Evolutionary conservation across 306 rosid genomes (phyloP).

Genomic region (Hippophae tibetana): DNA sequence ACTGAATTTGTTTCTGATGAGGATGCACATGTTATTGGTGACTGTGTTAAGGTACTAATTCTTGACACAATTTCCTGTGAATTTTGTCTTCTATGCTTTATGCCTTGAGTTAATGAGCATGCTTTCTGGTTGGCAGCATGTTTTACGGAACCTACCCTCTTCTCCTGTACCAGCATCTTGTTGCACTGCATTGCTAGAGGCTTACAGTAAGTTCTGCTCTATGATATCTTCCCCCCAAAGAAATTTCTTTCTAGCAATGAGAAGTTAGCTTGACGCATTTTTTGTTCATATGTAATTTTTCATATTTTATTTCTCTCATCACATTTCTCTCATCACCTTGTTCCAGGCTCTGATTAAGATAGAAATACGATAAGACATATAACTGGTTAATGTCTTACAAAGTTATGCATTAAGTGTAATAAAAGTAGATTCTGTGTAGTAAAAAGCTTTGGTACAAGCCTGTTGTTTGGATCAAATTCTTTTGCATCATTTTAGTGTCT

Average conservation of each 20-base stretch:
- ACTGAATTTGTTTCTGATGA: conserved; percentile 73
- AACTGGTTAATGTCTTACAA: background rate
- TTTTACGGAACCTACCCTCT: conserved; percentile 89
- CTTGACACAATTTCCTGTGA: conserved; percentile 1
- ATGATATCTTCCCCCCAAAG: too few relatives aligned
- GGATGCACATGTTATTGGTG: conserved; percentile 98
- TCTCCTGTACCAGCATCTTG: conserved; percentile 99
- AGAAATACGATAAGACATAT: background rate
- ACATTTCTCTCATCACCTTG: background rate
- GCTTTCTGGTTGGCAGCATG: conserved; percentile 60
- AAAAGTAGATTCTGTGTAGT: background rate
- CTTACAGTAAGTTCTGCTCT: conserved; percentile 65
- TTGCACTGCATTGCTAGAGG: conserved; percentile 94
- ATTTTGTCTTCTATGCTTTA: background rate
- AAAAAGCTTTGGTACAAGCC: background rate
- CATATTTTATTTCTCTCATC: too few relatives aligned
- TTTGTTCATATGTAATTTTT: background rate
- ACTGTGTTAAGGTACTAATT: conserved; percentile 80
- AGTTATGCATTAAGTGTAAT: background rate
- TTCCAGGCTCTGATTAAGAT: background rate
- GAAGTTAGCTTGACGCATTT: background rate
- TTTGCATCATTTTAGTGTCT: background rate
- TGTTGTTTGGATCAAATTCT: background rate
- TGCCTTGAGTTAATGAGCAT: conserved; percentile 7
- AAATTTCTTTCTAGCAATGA: background rate